Base-by-base conservation (phyloP, 306 rosid species). In the Gastrolobium bilobum region DNA sequence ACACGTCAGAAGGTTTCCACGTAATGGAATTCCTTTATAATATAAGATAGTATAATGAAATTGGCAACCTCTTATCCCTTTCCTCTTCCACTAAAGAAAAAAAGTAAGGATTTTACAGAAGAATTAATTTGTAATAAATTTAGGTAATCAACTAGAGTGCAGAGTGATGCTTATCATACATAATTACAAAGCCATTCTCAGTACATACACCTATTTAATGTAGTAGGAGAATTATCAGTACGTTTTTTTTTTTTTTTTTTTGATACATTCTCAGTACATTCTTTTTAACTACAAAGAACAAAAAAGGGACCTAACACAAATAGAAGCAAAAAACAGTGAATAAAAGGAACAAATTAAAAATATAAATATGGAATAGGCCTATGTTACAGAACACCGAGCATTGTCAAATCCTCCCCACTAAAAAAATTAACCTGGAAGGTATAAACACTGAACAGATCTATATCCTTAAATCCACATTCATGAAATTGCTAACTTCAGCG, bases 391-490 rank as follows among this genome's bases (percentile, higher is more conserved):
- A 78, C 43, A 61, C 35, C 48, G 10, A 13, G 46, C 53, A 37
- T 33, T 42, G 58, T 82, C 43, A 82, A 51, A 35, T 39, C 52
- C 72, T 60, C 65, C 46, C 42, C 40, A 47, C 53, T 59, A 7
- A 47, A 56, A 26, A 44, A 37, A 7, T 7, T 65, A 82, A 48
- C 72, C 26, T n/a, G 13, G 76, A 85, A 57, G 81, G 66, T 14
- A 29, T 60, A 76, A 39, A 20, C 26, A 20, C 26, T 77, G 37
- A 79, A 73, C 63, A 69, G 47, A 54, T 51, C 40, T 48, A 67
- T 48, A 68, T 78, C 39, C 58, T 72, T 30, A 60, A 56, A 74
- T 77, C 67, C 82, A 72, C 65, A 47, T 75, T 59, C 53, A 66
- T 30, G 73, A 72, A 73, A 76, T 6, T 50, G 81, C 71, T 57